These are phyloP conservation scores for Ilyonectria sp. DNA, from an alignment of 2,329 filamentous ascomycete genomes.

Conservation along the genomic window DNA sequence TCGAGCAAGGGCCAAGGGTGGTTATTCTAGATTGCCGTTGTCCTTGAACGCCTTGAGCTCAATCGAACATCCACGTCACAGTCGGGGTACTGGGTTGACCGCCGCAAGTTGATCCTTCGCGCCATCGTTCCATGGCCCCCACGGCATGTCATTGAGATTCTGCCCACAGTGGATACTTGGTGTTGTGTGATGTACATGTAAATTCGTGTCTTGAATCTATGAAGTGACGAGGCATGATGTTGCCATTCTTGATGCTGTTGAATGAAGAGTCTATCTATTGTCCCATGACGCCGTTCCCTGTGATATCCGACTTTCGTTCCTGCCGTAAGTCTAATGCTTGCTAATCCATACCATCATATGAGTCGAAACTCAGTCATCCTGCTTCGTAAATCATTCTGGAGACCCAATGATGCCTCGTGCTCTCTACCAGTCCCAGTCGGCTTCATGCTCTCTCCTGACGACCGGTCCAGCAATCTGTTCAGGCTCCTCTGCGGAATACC, in stretches of 20 bases:
- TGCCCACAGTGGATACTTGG: constrained; percentile 26
- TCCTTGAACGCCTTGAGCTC: constrained; percentile 11
- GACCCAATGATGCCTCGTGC: background rate
- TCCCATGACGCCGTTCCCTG: constrained; percentile 18
- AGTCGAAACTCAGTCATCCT: constrained; percentile 3
- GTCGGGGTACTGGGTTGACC: constrained; percentile 2
- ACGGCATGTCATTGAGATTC: constrained; percentile 22
- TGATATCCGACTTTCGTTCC: constrained; percentile 8
- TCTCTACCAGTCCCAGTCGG: constrained; percentile 57
- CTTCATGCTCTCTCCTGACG: constrained; percentile 58
- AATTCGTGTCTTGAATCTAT: constrained; percentile 1
- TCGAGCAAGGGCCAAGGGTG: constrained; percentile 6
- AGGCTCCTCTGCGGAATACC: constrained; percentile 59
- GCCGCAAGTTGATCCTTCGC: background rate
- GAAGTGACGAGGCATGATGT: background rate
- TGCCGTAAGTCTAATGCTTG: constrained; percentile 6
- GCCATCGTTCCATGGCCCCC: constrained; percentile 7
- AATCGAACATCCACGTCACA: constrained; percentile 9
- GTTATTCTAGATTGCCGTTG: constrained; percentile 16
- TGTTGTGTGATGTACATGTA: background rate
- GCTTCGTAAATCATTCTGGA: background rate
- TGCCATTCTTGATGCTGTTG: constrained; percentile 8
- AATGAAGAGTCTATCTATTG: constrained; percentile 15
- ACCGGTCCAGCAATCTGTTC: constrained; percentile 62
- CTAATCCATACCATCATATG: background rate